Percentiles rank a stretch among this genome's conserved stretches.
Conservation (phyloP, 2,329 filamentous ascomycete species). For the Talaromyces sp. region DNA sequence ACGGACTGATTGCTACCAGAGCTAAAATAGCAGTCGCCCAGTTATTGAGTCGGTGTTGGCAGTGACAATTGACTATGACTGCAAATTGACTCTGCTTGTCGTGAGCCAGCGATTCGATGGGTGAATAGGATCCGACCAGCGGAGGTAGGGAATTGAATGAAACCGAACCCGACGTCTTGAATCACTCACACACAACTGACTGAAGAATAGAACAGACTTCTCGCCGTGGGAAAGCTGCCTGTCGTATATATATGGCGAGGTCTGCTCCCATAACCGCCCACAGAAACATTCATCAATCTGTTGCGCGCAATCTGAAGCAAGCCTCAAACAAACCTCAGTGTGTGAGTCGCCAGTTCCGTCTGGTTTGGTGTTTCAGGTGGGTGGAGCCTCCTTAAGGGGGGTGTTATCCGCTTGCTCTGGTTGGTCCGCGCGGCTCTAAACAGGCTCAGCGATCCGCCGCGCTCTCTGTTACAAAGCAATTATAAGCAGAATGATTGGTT, state of each 20-base stretch:
- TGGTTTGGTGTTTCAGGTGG: constrained; percentile 13
- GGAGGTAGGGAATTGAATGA: not conserved
- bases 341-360: constrained; percentile 14
- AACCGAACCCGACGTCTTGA: not conserved
- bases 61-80: not conserved
- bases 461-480: not conserved
- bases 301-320: constrained; percentile 21
- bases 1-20: constrained; percentile 7
- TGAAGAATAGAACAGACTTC: not conserved
- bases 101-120: not conserved
- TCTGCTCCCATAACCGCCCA: constrained; percentile 9
- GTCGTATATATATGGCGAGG: constrained; percentile 13
- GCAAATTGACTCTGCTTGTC: not conserved
- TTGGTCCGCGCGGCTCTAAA: constrained; percentile 13
- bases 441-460: constrained; percentile 5
- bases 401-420: not conserved
- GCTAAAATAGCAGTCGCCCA: not conserved
- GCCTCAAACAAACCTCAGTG: constrained; percentile 11
- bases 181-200: not conserved
- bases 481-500: not conserved
- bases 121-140: constrained; percentile 7
- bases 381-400: not conserved
- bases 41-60: no score
- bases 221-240: not conserved
- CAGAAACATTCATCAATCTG: not conserved